phyloP scores from a whole-genome alignment of 129 eudicot species.

The Glebionis coronaria region DNA sequence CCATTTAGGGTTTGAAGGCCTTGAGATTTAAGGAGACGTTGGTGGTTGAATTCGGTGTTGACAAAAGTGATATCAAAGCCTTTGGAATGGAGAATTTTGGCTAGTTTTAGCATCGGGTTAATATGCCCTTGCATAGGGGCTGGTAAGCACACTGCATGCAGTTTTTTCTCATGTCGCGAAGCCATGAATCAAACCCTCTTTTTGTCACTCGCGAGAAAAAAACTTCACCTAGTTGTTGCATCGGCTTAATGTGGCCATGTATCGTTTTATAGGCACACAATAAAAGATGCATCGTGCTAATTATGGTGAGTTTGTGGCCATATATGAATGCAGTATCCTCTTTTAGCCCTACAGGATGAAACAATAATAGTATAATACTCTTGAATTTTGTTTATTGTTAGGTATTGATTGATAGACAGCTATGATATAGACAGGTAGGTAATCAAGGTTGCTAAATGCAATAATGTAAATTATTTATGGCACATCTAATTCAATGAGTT shows the following conservation, averaged over 20 bases:
- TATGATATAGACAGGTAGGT: too few relatives aligned
- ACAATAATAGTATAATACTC: too few relatives aligned
- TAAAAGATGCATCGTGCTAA: too few relatives aligned
- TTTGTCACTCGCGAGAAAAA: not conserved
- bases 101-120: slow-evolving; percentile 39
- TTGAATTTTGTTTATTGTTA: too few relatives aligned
- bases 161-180: not conserved
- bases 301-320: too few relatives aligned
- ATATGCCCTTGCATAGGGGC: slow-evolving; percentile 30
- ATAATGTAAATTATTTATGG: too few relatives aligned
- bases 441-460: too few relatives aligned
- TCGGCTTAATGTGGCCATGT: not conserved
- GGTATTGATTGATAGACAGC: too few relatives aligned
- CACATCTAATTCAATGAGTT: too few relatives aligned
- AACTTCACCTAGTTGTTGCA: not conserved
- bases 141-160: slow-evolving; percentile 35
- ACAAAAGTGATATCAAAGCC: slow-evolving; percentile 33
- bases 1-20: slow-evolving; percentile 23
- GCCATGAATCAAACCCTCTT: not conserved
- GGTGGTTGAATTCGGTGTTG: slow-evolving; percentile 42
- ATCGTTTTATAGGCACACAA: too few relatives aligned
- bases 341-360: too few relatives aligned
- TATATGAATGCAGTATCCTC: too few relatives aligned
- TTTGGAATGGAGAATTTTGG: slow-evolving; percentile 36
- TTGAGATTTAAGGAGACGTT: slow-evolving; percentile 34